These are phyloP conservation scores for Marvania coccoides DNA, from an alignment of 139 green algal species.

Conservation along the genomic window DNA sequence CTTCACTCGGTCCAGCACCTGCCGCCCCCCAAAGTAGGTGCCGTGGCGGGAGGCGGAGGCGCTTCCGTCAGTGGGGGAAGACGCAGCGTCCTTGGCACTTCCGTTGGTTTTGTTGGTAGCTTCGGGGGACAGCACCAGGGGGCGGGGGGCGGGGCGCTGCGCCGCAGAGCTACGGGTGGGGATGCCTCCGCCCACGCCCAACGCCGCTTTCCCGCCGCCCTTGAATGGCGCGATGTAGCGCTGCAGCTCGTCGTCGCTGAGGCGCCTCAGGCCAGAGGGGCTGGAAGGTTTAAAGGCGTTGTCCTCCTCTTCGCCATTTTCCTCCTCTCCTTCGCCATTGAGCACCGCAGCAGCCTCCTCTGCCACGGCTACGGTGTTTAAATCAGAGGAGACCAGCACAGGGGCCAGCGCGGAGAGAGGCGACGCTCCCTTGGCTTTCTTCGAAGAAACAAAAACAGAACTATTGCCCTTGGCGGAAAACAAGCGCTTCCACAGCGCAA, in stretches of 20 bases:
- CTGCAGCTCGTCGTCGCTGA: conserved; percentile 22
- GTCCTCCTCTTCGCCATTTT: neutral
- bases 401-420: neutral
- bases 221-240: conserved; percentile 20
- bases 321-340: neutral
- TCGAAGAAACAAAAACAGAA: no score
- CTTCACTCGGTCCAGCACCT: conserved; percentile 18
- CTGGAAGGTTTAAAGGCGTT: no score
- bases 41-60: neutral
- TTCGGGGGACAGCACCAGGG: neutral
- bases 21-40: conserved; percentile 24
- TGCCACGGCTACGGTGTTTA: neutral
- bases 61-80: neutral
- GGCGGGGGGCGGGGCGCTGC: conserved; percentile 7
- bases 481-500: neutral
- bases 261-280: neutral
- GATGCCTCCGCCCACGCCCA: neutral
- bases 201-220: neutral
- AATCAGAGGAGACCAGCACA: no score
- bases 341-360: neutral
- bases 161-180: no score
- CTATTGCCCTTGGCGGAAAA: no score
- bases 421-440: neutral
- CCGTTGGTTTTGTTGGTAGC: neutral
- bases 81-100: neutral